These are phyloP conservation scores for Trichoderma lentiforme DNA, from an alignment of 2,329 filamentous ascomycete genomes.

Conservation along the genomic window DNA sequence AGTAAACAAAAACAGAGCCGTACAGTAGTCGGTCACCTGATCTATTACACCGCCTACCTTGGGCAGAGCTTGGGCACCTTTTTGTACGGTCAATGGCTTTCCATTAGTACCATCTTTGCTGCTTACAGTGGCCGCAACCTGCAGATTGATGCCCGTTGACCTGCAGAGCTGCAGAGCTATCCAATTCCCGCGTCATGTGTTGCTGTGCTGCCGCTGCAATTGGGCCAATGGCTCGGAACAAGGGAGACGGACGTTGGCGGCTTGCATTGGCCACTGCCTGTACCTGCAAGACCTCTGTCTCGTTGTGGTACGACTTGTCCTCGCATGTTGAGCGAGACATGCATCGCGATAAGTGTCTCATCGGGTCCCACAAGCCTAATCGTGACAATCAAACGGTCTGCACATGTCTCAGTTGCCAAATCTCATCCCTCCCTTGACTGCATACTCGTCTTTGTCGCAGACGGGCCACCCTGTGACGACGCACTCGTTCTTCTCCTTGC, in stretches of 20 bases:
- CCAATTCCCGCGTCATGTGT: not conserved
- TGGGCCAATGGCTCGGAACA: not conserved
- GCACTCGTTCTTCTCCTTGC: constrained; percentile 18
- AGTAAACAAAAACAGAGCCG: not conserved
- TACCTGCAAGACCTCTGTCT: not conserved
- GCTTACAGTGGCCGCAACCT: not conserved
- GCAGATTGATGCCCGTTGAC: not conserved
- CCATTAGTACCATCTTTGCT: not conserved
- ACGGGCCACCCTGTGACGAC: constrained; percentile 15
- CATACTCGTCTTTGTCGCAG: constrained; percentile 1
- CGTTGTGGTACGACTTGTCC: not conserved
- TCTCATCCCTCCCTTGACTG: constrained; percentile 3
- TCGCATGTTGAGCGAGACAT: not conserved
- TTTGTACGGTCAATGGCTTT: not conserved
- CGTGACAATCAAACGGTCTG: not conserved
- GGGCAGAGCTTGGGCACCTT: not conserved
- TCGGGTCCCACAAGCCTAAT: not conserved
- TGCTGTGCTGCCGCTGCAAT: not conserved
- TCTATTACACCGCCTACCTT: not conserved
- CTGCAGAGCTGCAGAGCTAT: not conserved
- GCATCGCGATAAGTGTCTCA: not conserved
- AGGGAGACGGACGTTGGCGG: not conserved
- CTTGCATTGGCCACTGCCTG: not conserved
- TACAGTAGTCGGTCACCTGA: not conserved
- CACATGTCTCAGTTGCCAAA: constrained; percentile 1